Conservation (phyloP, 2,329 filamentous ascomycete genomes). For the Tolypocladium cylindrosporum region DNA sequence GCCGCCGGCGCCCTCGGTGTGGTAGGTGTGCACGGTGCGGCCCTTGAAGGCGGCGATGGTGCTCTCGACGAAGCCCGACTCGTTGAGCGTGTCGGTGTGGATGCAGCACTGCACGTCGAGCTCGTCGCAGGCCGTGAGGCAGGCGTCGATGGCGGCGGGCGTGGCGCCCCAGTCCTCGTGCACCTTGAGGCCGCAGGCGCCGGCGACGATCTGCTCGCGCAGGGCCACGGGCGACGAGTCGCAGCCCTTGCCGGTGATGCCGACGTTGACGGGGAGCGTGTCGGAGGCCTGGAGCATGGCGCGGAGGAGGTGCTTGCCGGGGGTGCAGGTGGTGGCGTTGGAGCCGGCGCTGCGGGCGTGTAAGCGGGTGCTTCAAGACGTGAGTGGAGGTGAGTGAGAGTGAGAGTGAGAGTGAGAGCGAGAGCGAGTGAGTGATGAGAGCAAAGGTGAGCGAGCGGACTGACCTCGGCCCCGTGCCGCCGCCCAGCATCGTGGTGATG, state of each 20-base stretch:
- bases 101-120: constrained; percentile 89
- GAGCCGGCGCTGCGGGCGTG: constrained; percentile 57
- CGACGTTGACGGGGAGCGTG: constrained; percentile 71
- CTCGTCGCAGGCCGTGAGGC: constrained; percentile 77
- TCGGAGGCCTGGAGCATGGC: constrained; percentile 89
- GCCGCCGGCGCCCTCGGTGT: constrained; percentile 90
- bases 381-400: too few relatives aligned
- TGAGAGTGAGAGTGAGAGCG: too few relatives aligned
- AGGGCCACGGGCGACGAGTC: constrained; percentile 63
- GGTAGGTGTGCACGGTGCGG: constrained; percentile 90
- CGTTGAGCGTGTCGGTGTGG: constrained; percentile 92
- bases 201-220: constrained; percentile 70
- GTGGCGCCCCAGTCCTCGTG: constrained; percentile 96
- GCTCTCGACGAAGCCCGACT: constrained; percentile 92
- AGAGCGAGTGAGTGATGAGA: too few relatives aligned
- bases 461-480: constrained; percentile 81
- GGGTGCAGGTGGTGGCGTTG: constrained; percentile 88
- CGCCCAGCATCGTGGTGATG: constrained; percentile 83
- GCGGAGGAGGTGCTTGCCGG: constrained; percentile 70
- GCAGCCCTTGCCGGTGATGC: constrained; percentile 90
- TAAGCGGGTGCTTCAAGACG: not conserved
- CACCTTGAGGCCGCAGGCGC: constrained; percentile 82
- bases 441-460: constrained; percentile 7
- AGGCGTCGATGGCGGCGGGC: constrained; percentile 82
- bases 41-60: constrained; percentile 78